These are phyloP conservation scores for Blastomyces emzantsi DNA, from an alignment of 2,329 filamentous ascomycete species.

Conservation along the genomic window DNA sequence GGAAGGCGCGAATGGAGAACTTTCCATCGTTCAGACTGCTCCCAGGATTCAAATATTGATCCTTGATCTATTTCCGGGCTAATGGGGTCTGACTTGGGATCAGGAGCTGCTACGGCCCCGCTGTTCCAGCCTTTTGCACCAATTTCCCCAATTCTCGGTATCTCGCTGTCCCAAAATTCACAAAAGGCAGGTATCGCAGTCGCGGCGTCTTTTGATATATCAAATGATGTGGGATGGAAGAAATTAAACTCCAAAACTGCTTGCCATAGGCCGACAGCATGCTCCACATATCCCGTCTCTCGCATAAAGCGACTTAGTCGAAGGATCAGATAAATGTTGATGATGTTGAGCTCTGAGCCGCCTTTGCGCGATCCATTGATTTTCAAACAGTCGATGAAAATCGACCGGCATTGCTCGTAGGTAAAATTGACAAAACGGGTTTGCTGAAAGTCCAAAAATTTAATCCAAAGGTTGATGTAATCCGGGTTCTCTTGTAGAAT, in stretches of 20 bases:
- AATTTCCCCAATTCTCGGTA: constrained; percentile 65
- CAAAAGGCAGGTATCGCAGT: constrained; percentile 43
- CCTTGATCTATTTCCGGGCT: constrained; percentile 19
- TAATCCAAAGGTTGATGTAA: constrained; percentile 61
- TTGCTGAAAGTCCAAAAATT: constrained; percentile 62
- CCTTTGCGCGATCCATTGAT: constrained; percentile 24
- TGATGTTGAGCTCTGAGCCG: constrained; percentile 20
- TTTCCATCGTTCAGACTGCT: constrained; percentile 45
- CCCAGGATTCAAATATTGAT: constrained; percentile 39
- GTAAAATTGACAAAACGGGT: constrained; percentile 57
- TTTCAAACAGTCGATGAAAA: constrained; percentile 51
- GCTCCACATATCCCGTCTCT: constrained; percentile 69
- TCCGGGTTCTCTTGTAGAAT: constrained; percentile 48
- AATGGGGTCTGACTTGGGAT: constrained; percentile 26
- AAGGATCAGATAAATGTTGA: constrained; percentile 62
- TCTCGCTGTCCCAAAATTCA: constrained; percentile 82
- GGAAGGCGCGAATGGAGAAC: constrained; percentile 49
- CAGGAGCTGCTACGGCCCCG: constrained; percentile 22
- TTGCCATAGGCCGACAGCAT: constrained; percentile 75
- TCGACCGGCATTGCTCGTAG: constrained; percentile 55
- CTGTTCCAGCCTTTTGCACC: constrained; percentile 60
- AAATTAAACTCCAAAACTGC: constrained; percentile 64
- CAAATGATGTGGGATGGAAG: constrained; percentile 42
- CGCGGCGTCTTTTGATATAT: constrained; percentile 11
- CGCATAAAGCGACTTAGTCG: constrained; percentile 64